Evolutionary conservation across 176 grass and related monocot genomes (phyloP), one percentile per base, ranked within the genome.

Genomic region (Lolium multiflorum): DNA sequence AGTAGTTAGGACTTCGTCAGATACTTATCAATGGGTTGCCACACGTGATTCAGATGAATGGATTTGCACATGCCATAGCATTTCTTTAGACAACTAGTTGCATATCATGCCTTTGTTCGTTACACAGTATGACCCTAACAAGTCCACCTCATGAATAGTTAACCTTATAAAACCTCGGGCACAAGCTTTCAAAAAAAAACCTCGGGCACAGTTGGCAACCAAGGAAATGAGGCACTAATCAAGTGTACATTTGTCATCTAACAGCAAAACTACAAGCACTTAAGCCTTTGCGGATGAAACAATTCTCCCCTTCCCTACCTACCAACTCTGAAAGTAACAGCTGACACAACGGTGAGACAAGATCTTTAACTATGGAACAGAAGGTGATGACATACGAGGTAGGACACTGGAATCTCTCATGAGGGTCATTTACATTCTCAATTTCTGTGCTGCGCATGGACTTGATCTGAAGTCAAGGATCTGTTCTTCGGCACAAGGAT

Each of bases 351-450:
- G 1, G 8, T 43, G 49, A 26, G 59, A 68, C 59, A 80, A 75
- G 76, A 85, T 88, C 74, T 73, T 57, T 26, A 76, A 74, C n/a
- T 9, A 28, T 25, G 9, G 9, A 46, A 10, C 37, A 10, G 15
- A 46, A 59, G 17, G 38, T 24, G 14, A 79, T 41, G n/a, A 16
- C 44, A 35, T 39, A 38, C 47, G 20, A 64, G 66, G 38, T 4
- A 44, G 28, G 80, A 79, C 55, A 50, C 72, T 61, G 52, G 52
- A 82, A 60, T 68, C 52, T 46, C 25, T 21, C 31, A 35, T 7
- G 3, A 4, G 10, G 24, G 73, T 78, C 74, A 91, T 90, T 83
- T 90, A 87, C 84, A 91, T 46, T 84, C 25, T 88, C 61, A 62
- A 25, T 64, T 65, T 12, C 26, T 66, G 26, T 66, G 62, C 51